Evolutionary conservation across 176 grass and related monocot genomes (phyloP).

Genomic region (Triticum monococcum): DNA sequence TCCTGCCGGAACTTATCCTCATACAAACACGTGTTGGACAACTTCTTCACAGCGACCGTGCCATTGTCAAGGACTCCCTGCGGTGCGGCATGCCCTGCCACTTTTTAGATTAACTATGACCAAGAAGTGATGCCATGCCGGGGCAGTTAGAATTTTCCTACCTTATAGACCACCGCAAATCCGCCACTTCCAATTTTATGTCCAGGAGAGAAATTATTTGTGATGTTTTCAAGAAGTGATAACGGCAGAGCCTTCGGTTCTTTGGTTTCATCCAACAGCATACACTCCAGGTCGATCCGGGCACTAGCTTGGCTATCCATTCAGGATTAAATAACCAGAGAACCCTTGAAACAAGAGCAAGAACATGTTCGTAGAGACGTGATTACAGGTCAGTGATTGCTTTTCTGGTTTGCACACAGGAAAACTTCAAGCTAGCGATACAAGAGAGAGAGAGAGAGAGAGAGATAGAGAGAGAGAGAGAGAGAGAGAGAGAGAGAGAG

Average conservation of each 20-base stretch:
- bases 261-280: background rate
- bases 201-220: background rate
- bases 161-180: constrained; percentile 4
- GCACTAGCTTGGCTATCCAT: background rate
- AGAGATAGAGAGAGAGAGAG: too few species aligned
- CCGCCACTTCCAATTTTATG: background rate
- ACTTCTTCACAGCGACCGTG: background rate
- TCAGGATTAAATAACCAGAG: background rate
- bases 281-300: background rate
- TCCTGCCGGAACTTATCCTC: background rate
- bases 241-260: background rate
- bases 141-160: background rate
- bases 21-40: background rate
- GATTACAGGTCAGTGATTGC: background rate
- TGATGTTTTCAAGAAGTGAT: background rate
- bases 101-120: background rate
- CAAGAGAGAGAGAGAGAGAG: too few species aligned
- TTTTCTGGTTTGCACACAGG: too few species aligned
- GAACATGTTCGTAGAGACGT: background rate
- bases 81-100: background rate
- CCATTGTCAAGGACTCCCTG: background rate
- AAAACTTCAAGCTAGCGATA: background rate
- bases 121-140: background rate
- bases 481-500: too few species aligned
- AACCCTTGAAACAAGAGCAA: background rate